A percentile compares a stretch with the other conserved stretches of the same genome.
phyloP scores from a whole-genome alignment of 169 alveolate species.

The Babesia ovis region DNA sequence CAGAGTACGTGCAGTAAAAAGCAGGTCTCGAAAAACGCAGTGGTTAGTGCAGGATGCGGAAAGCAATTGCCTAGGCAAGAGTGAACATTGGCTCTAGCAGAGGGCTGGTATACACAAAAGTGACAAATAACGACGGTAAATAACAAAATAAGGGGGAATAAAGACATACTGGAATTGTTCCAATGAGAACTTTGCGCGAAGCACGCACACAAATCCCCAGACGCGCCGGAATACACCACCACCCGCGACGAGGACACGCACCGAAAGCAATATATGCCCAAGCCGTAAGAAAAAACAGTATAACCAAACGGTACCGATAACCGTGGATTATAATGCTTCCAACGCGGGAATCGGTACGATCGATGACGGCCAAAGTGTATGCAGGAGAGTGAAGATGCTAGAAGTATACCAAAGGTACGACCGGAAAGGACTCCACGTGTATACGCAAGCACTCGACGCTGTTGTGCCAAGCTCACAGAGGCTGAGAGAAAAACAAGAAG shows the following conservation, averaged over 20 bases:
- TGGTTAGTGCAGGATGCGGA: no score
- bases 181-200: background rate
- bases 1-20: no score
- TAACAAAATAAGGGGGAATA: no score
- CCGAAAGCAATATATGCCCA: background rate
- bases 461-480: background rate
- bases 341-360: slow-evolving; percentile 8
- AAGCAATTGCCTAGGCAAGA: no score
- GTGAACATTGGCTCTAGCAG: no score
- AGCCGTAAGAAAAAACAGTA: background rate
- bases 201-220: slow-evolving; percentile 3
- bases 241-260: background rate
- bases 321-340: background rate
- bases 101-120: no score
- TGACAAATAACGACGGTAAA: no score
- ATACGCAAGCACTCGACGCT: background rate
- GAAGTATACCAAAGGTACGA: slow-evolving; percentile 24
- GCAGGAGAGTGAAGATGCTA: slow-evolving; percentile 11
- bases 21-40: no score
- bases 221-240: slow-evolving; percentile 1
- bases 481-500: slow-evolving; percentile 8
- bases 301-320: background rate
- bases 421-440: background rate
- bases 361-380: background rate
- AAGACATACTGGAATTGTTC: background rate